phyloP scores from a whole-genome alignment of 768 basidiomycete species.

The Kwoniella dendrophila region DNA sequence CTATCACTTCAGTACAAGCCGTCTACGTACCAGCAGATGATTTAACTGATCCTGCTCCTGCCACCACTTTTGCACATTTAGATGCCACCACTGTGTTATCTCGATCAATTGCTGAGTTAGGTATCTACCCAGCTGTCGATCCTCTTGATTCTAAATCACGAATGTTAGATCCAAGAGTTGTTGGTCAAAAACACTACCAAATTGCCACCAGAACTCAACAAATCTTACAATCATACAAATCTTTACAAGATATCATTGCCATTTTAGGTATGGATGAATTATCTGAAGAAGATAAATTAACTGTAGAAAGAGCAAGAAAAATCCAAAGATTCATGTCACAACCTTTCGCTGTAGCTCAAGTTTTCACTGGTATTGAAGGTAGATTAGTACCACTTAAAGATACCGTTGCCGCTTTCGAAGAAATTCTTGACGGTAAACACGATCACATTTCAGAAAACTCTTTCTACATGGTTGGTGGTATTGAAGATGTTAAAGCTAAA shows the following conservation, averaged over 20 bases:
- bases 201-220: slow-evolving; percentile 96
- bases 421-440: slow-evolving; percentile 87
- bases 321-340: slow-evolving; percentile 99
- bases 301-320: slow-evolving; percentile 96
- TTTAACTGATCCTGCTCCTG: slow-evolving; percentile 99
- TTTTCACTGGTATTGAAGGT: slow-evolving; percentile 99
- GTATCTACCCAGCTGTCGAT: slow-evolving; percentile 99
- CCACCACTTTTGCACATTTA: slow-evolving; percentile 99
- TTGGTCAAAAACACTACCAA: slow-evolving; percentile 87
- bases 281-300: slow-evolving; percentile 99
- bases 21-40: slow-evolving; percentile 99
- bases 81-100: slow-evolving; percentile 99
- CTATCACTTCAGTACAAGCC: slow-evolving; percentile 99
- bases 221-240: slow-evolving; percentile 65
- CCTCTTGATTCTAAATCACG: slow-evolving; percentile 99
- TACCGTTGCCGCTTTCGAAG: slow-evolving; percentile 72
- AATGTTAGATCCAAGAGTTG: slow-evolving; percentile 99
- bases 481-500: slow-evolving; percentile 95
- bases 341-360: slow-evolving; percentile 99
- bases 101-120: slow-evolving; percentile 77
- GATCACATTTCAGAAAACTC: slow-evolving; percentile 92
- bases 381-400: slow-evolving; percentile 96
- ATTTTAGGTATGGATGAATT: slow-evolving; percentile 99
- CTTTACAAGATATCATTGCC: slow-evolving; percentile 88
- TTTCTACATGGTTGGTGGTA: slow-evolving; percentile 91